Base-by-base conservation (phyloP, 2,329 filamentous ascomycete genomes). In the Colletotrichum karsti region DNA sequence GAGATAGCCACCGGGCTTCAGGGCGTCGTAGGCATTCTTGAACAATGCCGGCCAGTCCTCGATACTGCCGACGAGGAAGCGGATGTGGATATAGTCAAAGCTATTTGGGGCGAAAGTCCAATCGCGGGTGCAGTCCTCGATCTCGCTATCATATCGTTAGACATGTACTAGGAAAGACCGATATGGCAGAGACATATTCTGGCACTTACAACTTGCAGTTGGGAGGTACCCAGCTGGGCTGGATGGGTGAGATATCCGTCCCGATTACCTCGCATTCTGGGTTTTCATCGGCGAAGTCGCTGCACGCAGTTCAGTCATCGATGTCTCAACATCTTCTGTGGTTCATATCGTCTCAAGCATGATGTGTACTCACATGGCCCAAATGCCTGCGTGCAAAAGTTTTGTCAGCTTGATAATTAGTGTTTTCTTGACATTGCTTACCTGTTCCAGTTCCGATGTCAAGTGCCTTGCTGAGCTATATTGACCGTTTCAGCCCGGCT, bases 21-120 rank as follows among this genome's bases (percentile, higher is more conserved):
- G 78, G 63, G 87, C 82, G 61, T 78, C 79, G 73, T 78, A 85
- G 5, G 84, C 74, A 60, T 84, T 83, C 53, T 78, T 78, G 67
- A 89, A 81, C 7, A 89, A 74, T 41, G 82, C 79, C 26, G 82
- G 81, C 74, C 86, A 89, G 64, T 88, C 87, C 2, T 80, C 74
- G 69, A 89, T 83, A 58, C 82, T 81, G 22, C 88, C 88, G 1
- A 83, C 77, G 69, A 90, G 78, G 70, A 86, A 81, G 20, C 85
- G 83, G 5, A 85, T 84, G 74, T 90, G 88, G 61, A 91, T 84
- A 72, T 84, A 89, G 76, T 91, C 88, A 72, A 89, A 87, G 20
- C 70, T 67, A 70, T 68, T 84, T 69, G 82, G 79, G 5, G 65
- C 18, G 73, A 79, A 88, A 76, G 79, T 88, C 80, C 81, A 84